These are phyloP conservation scores for Knufia petricola DNA, from an alignment of 2,329 filamentous ascomycete species.

Conservation along the genomic window DNA sequence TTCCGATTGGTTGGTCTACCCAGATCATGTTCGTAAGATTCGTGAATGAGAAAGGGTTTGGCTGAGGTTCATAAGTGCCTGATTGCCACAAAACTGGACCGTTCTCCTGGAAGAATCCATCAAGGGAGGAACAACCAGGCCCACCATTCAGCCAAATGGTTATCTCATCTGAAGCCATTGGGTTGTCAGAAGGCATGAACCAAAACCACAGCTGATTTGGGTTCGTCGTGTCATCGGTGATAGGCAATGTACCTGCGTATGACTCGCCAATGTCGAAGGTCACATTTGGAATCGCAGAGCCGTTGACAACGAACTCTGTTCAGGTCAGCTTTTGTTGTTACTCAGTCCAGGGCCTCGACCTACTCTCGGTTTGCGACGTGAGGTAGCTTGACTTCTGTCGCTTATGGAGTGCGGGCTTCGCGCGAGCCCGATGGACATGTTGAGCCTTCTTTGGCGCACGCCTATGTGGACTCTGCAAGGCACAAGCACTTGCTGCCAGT, in stretches of 20 bases:
- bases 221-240: slow-evolving; percentile 32
- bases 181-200: slow-evolving; percentile 46
- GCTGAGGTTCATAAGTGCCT: slow-evolving; percentile 55
- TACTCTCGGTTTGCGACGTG: slow-evolving; percentile 16
- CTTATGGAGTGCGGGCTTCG: slow-evolving; percentile 5
- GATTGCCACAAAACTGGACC: slow-evolving; percentile 63
- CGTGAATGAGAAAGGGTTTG: slow-evolving; percentile 23
- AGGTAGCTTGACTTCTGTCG: slow-evolving; percentile 14
- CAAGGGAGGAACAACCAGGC: slow-evolving; percentile 49
- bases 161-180: slow-evolving; percentile 39
- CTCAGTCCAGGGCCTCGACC: slow-evolving; percentile 10
- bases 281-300: slow-evolving; percentile 56
- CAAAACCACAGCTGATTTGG: slow-evolving; percentile 27
- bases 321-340: slow-evolving; percentile 10
- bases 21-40: slow-evolving; percentile 26
- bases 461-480: no score
- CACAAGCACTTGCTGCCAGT: no score
- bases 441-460: no score
- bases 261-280: slow-evolving; percentile 54
- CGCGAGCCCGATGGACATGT: no score
- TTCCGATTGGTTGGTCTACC: slow-evolving; percentile 38
- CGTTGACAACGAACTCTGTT: slow-evolving; percentile 54
- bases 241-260: slow-evolving; percentile 44
- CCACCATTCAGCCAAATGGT: slow-evolving; percentile 48
- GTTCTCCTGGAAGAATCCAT: slow-evolving; percentile 62